Evolutionary conservation across 1,139 yeast species (phyloP).

Genomic region (Nakaseomyces kungkrabaensis): DNA sequence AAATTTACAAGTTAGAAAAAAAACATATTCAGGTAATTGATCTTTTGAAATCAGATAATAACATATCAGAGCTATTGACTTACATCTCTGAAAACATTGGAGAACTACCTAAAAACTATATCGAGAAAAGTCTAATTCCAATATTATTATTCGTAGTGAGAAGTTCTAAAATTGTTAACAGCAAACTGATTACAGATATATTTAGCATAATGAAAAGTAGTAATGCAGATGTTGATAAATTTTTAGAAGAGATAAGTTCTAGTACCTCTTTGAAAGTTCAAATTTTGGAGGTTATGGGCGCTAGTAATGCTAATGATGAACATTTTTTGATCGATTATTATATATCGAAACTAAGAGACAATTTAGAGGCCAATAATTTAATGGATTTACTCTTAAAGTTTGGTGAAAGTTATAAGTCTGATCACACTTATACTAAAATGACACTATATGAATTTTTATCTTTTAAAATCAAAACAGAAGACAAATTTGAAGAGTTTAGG

Average conservation of each 20-base stretch:
- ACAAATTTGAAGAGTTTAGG: constrained; percentile 8
- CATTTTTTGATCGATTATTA: constrained; percentile 22
- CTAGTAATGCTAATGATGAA: constrained; percentile 14
- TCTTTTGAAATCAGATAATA: constrained; percentile 10
- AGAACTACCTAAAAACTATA: constrained; percentile 12
- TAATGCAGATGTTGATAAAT: constrained; percentile 9
- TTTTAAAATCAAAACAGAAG: constrained; percentile 12
- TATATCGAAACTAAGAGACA: constrained; percentile 16
- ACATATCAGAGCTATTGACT: constrained; percentile 7
- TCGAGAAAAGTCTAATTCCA: constrained; percentile 6
- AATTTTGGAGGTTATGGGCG: constrained; percentile 21
- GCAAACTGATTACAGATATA: constrained; percentile 4
- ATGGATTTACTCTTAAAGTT: constrained; percentile 12
- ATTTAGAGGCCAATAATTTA: constrained; percentile 11
- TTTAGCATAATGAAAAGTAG: constrained; percentile 10
- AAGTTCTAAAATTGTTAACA: neutral
- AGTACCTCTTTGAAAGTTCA: constrained; percentile 16
- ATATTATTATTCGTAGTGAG: constrained; percentile 11
- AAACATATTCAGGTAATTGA: constrained; percentile 10
- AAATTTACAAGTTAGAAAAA: constrained; percentile 13
- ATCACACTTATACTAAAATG: constrained; percentile 21
- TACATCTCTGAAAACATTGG: constrained; percentile 9
- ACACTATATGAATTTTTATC: constrained; percentile 13
- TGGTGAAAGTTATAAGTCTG: constrained; percentile 16
- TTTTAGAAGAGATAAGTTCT: constrained; percentile 13